A percentile compares a stretch with the other conserved stretches of the same genome.
Evolutionary conservation across 768 basidiomycete species (phyloP).

Genomic region (Lyophyllum semitale): DNA sequence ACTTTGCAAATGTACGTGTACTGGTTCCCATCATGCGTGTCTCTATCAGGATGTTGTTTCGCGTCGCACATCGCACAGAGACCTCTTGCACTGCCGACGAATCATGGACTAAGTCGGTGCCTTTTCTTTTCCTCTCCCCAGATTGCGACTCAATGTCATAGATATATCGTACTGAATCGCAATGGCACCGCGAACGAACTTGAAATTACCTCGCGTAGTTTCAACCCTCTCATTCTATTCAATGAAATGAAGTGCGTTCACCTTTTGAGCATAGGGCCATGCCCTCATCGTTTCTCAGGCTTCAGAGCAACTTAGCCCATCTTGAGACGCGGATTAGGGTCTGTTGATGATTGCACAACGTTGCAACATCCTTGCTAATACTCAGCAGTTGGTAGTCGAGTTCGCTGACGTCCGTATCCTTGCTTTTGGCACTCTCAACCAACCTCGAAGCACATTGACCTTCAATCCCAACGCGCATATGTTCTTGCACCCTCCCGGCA

Average conservation of each 20-base stretch:
- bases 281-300: conserved; percentile 35
- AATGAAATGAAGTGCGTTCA: conserved; percentile 71
- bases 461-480: conserved; percentile 70
- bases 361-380: not conserved
- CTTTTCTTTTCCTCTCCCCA: conserved; percentile 9
- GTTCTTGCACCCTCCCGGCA: conserved; percentile 71
- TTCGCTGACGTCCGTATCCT: conserved; percentile 73
- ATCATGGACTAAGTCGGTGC: conserved; percentile 75
- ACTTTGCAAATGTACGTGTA: conserved; percentile 6
- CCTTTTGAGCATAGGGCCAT: not conserved
- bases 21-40: conserved; percentile 9
- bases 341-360: conserved; percentile 22
- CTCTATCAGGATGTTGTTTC: conserved; percentile 52
- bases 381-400: conserved; percentile 61
- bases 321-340: conserved; percentile 70
- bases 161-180: conserved; percentile 76
- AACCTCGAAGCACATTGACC: conserved; percentile 53
- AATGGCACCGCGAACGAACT: conserved; percentile 76
- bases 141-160: conserved; percentile 11
- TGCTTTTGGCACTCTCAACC: conserved; percentile 66
- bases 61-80: conserved; percentile 68
- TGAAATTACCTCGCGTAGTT: conserved; percentile 66
- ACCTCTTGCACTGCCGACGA: conserved; percentile 79
- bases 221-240: conserved; percentile 67
- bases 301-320: conserved; percentile 69